Percentiles rank a stretch among this genome's conserved stretches.
Conservation (phyloP, 2,329 filamentous ascomycete genomes). For the Pestalotiopsis sp. region DNA sequence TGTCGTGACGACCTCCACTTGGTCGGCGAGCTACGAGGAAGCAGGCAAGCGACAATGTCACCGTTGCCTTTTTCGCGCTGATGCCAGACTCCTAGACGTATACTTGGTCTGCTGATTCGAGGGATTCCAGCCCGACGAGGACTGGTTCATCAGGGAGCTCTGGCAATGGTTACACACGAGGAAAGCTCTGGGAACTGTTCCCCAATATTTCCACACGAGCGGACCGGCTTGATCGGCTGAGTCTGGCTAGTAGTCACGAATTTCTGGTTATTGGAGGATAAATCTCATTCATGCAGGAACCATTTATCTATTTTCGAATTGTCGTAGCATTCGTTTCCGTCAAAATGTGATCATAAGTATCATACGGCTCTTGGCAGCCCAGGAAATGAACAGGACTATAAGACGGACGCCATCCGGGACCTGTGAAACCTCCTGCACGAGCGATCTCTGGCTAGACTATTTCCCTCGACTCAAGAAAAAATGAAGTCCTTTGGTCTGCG, state of each 20-base stretch:
- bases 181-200: not conserved
- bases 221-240: not conserved
- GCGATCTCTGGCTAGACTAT: not conserved
- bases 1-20: not conserved
- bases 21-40: not conserved
- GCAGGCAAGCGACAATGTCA: not conserved
- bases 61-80: not conserved
- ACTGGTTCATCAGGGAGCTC: not conserved
- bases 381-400: not conserved
- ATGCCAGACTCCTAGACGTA: not conserved
- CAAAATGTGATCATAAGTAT: not conserved
- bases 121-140: not conserved
- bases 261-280: slow-evolving; percentile 4
- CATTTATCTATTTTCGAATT: not conserved
- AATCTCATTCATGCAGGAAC: not conserved
- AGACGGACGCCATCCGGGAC: not conserved
- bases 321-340: not conserved
- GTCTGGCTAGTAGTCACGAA: not conserved
- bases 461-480: not conserved
- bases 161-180: not conserved
- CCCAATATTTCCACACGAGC: not conserved
- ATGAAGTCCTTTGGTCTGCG: not conserved
- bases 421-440: not conserved
- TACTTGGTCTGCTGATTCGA: not conserved
- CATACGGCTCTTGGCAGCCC: not conserved